These are phyloP conservation scores for Groenewaldozyma auringiensis DNA, from an alignment of 1,139 yeast genomes.

Conservation along the genomic window DNA sequence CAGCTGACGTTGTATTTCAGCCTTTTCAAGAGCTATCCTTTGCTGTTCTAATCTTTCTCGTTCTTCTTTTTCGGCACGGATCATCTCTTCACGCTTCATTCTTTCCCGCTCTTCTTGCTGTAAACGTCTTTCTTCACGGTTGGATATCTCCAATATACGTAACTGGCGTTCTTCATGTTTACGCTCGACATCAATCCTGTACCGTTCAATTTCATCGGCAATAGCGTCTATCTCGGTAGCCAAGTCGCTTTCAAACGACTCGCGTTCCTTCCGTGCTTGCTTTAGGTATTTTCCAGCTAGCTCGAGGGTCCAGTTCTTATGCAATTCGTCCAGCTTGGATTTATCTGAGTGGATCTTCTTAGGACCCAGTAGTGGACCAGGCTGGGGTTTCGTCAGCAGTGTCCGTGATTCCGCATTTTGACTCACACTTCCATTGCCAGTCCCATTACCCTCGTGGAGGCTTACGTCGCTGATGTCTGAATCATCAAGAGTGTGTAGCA, in stretches of 20 bases:
- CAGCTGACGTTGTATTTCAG: conserved; percentile 5
- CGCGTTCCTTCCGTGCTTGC: neutral
- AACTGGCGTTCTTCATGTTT: conserved; percentile 6
- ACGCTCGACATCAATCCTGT: conserved; percentile 1
- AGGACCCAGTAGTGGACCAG: neutral
- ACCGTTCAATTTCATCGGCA: conserved; percentile 3
- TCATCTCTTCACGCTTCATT: conserved; percentile 15
- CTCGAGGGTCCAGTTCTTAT: neutral
- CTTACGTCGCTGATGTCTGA: conserved; percentile 6
- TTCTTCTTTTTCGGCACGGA: conserved; percentile 20
- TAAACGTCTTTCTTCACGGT: neutral
- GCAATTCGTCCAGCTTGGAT: neutral
- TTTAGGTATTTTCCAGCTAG: neutral
- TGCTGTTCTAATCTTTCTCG: conserved; percentile 18
- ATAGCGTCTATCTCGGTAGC: neutral
- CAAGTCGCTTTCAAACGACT: neutral
- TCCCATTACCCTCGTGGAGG: conserved; percentile 1
- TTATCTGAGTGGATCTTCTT: neutral
- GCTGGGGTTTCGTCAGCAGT: neutral
- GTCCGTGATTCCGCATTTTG: neutral
- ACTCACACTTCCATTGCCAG: conserved; percentile 4
- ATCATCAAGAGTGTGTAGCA: conserved; percentile 12
- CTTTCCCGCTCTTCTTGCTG: conserved; percentile 10
- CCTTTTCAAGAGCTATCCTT: conserved; percentile 18
- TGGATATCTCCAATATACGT: neutral